Evolutionary conservation across 1,139 yeast genomes (phyloP), one percentile per base, ranked within the genome.

Genomic region (Barnettozyma hawaiiensis): DNA sequence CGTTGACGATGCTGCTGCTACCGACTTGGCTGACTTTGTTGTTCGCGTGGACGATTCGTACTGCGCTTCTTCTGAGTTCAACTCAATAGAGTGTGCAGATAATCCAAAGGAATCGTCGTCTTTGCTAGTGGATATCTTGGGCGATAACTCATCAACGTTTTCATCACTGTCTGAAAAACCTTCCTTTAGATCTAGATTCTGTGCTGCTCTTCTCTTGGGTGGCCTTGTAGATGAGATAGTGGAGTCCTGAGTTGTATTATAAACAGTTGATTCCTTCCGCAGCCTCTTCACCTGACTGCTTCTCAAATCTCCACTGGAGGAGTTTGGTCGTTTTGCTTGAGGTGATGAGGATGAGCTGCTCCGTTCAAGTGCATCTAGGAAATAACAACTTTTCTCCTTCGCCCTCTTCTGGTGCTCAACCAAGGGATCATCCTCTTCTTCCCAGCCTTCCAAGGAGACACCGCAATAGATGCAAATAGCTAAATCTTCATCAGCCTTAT

Each of bases 401-500:
- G 67, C 62, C 47, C 78, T 65, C 29, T 63, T 61, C 24, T 55
- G 57, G 55, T 80, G 86, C 43, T 76, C 85, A 4, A 51, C 61
- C 23, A 73, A 49, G 0, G 94, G 94, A 47, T 75, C 78, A 61
- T 86, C 95, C 3, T 67, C 68, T 1, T 64, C 61, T 49, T 77
- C 86, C 95, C 95, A 86, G 5, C 79, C 81, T 49, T 81, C 86
- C 18, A 86, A 65, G 1, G 80, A 69, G 16, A 79, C 66, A 7
- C 75, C 80, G 60, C 96, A 86, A 54, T 82, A 84, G 48, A 81
- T 69, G 54, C 96, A 86, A 11, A 73, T 69, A 0, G 78, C 85
- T n/a, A 76, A 64, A 57, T 85, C 95, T 49, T 81, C 85, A 7
- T 61, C 66, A 3, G 53, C 51, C 4, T 65, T 62, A 12, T 61